Percentiles rank a stretch among this genome's conserved stretches.
These are phyloP conservation scores for Rhinocladiella similis DNA, from an alignment of 2,329 filamentous ascomycete genomes.

Conservation along the genomic window DNA sequence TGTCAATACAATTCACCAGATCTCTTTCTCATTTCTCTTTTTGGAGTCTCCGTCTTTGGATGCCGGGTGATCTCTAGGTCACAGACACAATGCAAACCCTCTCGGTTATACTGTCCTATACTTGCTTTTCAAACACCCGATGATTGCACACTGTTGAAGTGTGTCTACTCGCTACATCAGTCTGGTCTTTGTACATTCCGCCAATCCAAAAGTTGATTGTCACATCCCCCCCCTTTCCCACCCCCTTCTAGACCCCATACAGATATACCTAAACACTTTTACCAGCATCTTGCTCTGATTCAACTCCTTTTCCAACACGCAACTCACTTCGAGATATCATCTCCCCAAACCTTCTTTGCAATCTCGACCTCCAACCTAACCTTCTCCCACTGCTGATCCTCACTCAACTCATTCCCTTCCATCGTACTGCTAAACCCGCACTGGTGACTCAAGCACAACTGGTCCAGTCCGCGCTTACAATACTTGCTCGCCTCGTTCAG, in stretches of 20 bases:
- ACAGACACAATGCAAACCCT: too few relatives aligned
- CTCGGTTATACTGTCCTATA: too few relatives aligned
- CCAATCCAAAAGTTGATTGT: background rate
- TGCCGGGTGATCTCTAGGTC: too few relatives aligned
- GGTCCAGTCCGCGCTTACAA: slow-evolving; percentile 54
- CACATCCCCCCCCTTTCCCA: background rate
- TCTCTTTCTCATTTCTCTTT: too few relatives aligned
- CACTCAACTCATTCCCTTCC: slow-evolving; percentile 56
- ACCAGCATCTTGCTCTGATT: background rate
- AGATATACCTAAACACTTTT: background rate
- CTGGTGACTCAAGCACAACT: slow-evolving; percentile 59
- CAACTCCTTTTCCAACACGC: background rate
- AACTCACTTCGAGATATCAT: slow-evolving; percentile 38
- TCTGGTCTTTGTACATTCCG: too few relatives aligned
- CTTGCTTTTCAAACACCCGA: too few relatives aligned
- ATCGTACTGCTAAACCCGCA: slow-evolving; percentile 59
- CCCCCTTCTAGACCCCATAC: background rate
- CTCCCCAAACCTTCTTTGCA: slow-evolving; percentile 58
- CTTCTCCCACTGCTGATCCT: slow-evolving; percentile 62
- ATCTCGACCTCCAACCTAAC: slow-evolving; percentile 56
- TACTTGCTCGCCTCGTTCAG: slow-evolving; percentile 48
- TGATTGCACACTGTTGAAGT: slow-evolving; percentile 1
- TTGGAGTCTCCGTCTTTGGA: too few relatives aligned
- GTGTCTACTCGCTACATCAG: background rate
- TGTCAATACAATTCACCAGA: too few relatives aligned